A percentile compares a stretch with the other conserved stretches of the same genome.
Conservation (phyloP, 2,329 filamentous ascomycete species). For the Arthroderma sp. region DNA sequence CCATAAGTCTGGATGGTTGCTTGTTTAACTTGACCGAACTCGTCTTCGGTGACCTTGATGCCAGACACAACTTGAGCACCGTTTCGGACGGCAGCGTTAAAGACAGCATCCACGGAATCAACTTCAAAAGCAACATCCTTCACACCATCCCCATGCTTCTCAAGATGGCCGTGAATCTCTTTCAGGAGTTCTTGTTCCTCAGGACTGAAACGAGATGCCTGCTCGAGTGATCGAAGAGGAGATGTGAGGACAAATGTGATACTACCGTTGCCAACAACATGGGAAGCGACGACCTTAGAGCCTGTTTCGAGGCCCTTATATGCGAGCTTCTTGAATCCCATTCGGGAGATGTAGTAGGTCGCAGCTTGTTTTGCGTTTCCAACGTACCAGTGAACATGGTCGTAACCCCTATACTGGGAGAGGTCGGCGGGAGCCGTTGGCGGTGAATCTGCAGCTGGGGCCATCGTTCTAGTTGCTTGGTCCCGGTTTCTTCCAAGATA, state of each 20-base stretch:
- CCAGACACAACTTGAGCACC: constrained; percentile 27
- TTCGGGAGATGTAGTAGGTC: constrained; percentile 72
- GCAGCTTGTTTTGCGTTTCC: constrained; percentile 94
- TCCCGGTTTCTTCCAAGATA: no score
- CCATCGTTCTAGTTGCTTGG: constrained; percentile 3
- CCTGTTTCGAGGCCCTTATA: constrained; percentile 84
- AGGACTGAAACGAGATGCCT: constrained; percentile 40
- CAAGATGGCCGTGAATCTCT: constrained; percentile 71
- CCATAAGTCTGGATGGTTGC: constrained; percentile 86
- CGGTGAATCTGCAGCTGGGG: constrained; percentile 17
- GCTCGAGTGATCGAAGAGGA: constrained; percentile 46
- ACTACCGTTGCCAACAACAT: constrained; percentile 45
- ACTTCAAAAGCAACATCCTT: constrained; percentile 95
- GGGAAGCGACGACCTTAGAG: constrained; percentile 64
- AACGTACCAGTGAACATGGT: constrained; percentile 92
- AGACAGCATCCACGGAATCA: constrained; percentile 73
- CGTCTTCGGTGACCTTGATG: constrained; percentile 47
- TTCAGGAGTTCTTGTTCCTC: constrained; percentile 53
- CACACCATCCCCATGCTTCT: constrained; percentile 81
- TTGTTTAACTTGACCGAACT: constrained; percentile 53
- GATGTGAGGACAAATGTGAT: constrained; percentile 33
- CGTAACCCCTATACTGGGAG: constrained; percentile 58
- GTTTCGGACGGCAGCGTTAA: constrained; percentile 52
- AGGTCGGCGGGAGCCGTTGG: constrained; percentile 18
- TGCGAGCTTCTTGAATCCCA: constrained; percentile 72